Evolutionary conservation across 129 eudicot species (phyloP), one percentile per base, ranked within the genome.

Genomic region (Chrysanthemum makinoi): DNA sequence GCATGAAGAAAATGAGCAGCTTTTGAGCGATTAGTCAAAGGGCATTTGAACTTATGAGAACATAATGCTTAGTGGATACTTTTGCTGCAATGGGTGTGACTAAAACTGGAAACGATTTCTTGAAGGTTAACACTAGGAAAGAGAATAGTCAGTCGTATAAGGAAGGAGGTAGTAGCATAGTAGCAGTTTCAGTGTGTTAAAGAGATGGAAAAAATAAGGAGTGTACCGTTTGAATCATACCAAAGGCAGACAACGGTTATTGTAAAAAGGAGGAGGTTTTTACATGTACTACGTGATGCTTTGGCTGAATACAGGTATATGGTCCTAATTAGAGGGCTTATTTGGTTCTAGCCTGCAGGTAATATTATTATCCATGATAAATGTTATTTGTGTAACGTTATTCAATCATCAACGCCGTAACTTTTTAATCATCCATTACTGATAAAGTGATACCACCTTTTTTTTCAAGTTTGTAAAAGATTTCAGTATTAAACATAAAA

Each of bases 1-100:
- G 85, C 98, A 94, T 82, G 95, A 94, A 82, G 98, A 94, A 83
- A 94, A 94, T 35, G 98, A 94, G 84, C 89, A 90, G 67, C 86
- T 72, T 94, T 94, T 80, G 97, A 86, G 52, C 80, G 97, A 71
- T 81, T 94, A 20, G 20, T 20, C 20, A 20, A 20, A 20, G 35
- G 83, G 20, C 20, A 20, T 20, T 20, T 20, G 20, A 20, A 20
- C 20, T 20, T 20, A 20, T 20, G 20, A 20, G 20, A 20, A 20
- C 20, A 20, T 20, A 20, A 20, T 20, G 20, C 20, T 20, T 20
- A 20, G 20, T 20, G 20, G 20, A 20, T 20, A 20, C 20, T 20
- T 20, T 20, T 20, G 20, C 20, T 20, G 20, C 0, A 20, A 20
- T 20, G 20, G 20, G 20, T 20, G 20, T 20, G 20, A 20, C 20